A percentile compares a stretch with the other conserved stretches of the same genome.
phyloP scores from a whole-genome alignment of 495 filamentous ascomycete genomes.

The Trichoderma erinaceum region DNA sequence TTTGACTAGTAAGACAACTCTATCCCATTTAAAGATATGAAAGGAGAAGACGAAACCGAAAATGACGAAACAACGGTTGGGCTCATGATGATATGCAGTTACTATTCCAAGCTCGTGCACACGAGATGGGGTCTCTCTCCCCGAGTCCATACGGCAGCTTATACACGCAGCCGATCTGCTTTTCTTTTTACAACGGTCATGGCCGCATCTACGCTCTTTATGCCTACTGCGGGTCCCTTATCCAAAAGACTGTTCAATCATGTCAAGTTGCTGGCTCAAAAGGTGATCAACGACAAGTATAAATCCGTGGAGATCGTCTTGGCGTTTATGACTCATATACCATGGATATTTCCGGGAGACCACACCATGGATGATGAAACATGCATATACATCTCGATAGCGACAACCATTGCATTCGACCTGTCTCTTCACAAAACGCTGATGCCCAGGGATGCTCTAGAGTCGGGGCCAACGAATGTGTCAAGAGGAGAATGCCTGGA shows the following conservation, averaged over 20 bases:
- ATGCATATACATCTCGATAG: conserved; percentile 63
- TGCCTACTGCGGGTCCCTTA: conserved; percentile 54
- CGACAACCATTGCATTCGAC: conserved; percentile 61
- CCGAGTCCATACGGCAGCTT: conserved; percentile 53
- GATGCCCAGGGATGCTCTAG: conserved; percentile 46
- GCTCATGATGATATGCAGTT: conserved; percentile 35
- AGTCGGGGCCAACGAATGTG: conserved; percentile 43
- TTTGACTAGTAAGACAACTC: conserved; percentile 53
- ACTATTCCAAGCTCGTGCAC: conserved; percentile 64
- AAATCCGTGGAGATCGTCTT: conserved; percentile 67
- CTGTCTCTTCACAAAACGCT: conserved; percentile 64
- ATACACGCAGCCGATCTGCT: conserved; percentile 59
- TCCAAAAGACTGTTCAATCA: conserved; percentile 58
- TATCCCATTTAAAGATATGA: background rate
- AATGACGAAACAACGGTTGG: background rate
- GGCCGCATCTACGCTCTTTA: conserved; percentile 57
- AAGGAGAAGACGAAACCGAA: background rate
- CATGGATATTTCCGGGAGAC: conserved; percentile 66
- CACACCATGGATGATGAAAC: conserved; percentile 66
- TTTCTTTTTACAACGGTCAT: conserved; percentile 67
- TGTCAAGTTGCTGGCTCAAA: conserved; percentile 55
- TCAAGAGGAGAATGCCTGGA: conserved; percentile 61
- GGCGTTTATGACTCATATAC: conserved; percentile 71
- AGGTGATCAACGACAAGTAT: conserved; percentile 51
- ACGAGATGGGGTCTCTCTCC: conserved; percentile 71